These are phyloP conservation scores for Lanmaoa pseudosensibilis DNA, from an alignment of 768 basidiomycete species.

Conservation along the genomic window DNA sequence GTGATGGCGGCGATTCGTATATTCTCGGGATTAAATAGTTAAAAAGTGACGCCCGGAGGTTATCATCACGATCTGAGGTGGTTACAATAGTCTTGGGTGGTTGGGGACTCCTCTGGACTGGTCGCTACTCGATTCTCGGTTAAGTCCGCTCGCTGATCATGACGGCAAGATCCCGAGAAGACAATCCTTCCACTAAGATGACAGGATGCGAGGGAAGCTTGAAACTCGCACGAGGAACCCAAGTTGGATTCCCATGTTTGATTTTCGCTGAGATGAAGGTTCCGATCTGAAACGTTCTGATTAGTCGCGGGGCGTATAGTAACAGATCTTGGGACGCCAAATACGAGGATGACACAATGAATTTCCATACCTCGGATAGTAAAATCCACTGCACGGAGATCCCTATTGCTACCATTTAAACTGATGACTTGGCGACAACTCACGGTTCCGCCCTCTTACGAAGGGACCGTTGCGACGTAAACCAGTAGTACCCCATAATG, in stretches of 20 bases:
- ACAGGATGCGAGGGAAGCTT: no score
- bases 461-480: constrained; percentile 3
- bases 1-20: not conserved
- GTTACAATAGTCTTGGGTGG: no score
- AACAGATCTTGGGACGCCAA: not conserved
- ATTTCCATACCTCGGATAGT: no score
- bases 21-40: not conserved
- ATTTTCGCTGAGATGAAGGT: no score
- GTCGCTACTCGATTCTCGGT: no score
- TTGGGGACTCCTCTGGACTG: no score
- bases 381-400: not conserved
- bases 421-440: not conserved
- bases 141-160: no score
- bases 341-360: not conserved
- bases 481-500: not conserved
- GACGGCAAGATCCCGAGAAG: not conserved
- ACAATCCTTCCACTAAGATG: not conserved
- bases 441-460: constrained; percentile 17
- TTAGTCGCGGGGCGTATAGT: not conserved
- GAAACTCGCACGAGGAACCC: no score
- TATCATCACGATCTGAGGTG: no score
- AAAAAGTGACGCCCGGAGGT: no score
- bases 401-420: not conserved
- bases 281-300: not conserved
- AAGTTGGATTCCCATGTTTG: no score